Evolutionary conservation across 208 protist species (phyloP).

Genomic region (Trichomonas tenax): DNA sequence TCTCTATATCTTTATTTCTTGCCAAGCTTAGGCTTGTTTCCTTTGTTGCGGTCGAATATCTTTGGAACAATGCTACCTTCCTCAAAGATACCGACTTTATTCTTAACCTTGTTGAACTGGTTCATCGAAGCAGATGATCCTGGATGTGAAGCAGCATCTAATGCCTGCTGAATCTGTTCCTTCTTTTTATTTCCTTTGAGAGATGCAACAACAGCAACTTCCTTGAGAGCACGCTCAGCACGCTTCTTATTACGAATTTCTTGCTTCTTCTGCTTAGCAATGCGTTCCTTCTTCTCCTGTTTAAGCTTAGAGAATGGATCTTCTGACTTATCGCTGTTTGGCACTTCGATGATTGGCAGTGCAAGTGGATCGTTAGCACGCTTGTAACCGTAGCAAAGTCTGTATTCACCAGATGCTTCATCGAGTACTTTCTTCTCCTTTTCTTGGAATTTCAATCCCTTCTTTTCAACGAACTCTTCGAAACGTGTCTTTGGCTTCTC

Average conservation of each 20-base stretch:
- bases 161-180: not conserved
- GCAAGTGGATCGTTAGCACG: not conserved
- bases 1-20: not conserved
- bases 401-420: not conserved
- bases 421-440: constrained; percentile 12
- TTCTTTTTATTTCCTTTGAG: not conserved
- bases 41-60: not conserved
- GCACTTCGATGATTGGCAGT: not conserved
- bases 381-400: not conserved
- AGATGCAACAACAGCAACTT: not conserved
- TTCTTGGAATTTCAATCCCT: not conserved
- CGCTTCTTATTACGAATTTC: not conserved
- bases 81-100: not conserved
- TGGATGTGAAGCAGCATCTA: not conserved
- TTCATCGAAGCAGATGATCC: constrained; percentile 7
- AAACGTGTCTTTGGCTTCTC: not conserved
- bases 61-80: not conserved
- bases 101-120: not conserved
- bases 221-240: not conserved
- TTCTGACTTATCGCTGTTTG: not conserved
- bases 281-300: not conserved
- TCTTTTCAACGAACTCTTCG: not conserved
- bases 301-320: not conserved
- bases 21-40: not conserved
- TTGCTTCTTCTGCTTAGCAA: not conserved